Percentiles rank a stretch among this genome's conserved stretches.
Evolutionary conservation across 2,329 filamentous ascomycete species (phyloP).

Genomic region (Bipolaris oryzae): DNA sequence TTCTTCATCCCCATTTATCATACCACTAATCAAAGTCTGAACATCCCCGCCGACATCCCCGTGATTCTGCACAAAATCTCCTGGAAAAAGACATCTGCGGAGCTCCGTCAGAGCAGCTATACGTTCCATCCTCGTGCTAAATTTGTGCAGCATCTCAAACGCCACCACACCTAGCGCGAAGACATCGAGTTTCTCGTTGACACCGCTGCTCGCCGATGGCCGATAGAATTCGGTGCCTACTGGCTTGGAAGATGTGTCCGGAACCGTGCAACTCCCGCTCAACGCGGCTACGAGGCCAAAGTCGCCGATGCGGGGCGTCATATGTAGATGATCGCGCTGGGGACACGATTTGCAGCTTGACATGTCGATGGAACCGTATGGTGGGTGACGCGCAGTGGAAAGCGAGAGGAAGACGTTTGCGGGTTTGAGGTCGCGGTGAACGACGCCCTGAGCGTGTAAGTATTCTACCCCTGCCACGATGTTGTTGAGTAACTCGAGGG

Average conservation of each 20-base stretch:
- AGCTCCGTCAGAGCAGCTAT: constrained; percentile 43
- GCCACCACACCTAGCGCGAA: constrained; percentile 67
- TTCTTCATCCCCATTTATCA: constrained; percentile 42
- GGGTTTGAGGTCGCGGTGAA: constrained; percentile 72
- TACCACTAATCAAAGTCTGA: constrained; percentile 35
- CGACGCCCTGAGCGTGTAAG: constrained; percentile 64
- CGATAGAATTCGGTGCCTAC: constrained; percentile 69
- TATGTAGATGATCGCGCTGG: constrained; percentile 46
- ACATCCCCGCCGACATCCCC: constrained; percentile 30
- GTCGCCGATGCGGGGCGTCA: constrained; percentile 69
- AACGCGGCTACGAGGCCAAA: constrained; percentile 69
- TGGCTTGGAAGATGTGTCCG: constrained; percentile 44
- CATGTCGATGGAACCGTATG: constrained; percentile 55
- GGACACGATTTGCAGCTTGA: constrained; percentile 56
- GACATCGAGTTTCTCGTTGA: constrained; percentile 63
- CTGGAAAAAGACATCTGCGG: constrained; percentile 40
- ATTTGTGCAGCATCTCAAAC: constrained; percentile 65
- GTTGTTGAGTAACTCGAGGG: constrained; percentile 62
- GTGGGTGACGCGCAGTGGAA: constrained; percentile 42
- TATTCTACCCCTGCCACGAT: constrained; percentile 70
- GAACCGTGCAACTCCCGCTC: constrained; percentile 42
- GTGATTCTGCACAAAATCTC: constrained; percentile 30
- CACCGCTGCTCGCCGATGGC: constrained; percentile 47
- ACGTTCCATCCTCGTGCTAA: constrained; percentile 53
- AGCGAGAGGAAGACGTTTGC: constrained; percentile 69